Evolutionary conservation across 805 yeast species (phyloP), one percentile per base, ranked within the genome.

Genomic region (Lipomyces yamanashiensis): DNA sequence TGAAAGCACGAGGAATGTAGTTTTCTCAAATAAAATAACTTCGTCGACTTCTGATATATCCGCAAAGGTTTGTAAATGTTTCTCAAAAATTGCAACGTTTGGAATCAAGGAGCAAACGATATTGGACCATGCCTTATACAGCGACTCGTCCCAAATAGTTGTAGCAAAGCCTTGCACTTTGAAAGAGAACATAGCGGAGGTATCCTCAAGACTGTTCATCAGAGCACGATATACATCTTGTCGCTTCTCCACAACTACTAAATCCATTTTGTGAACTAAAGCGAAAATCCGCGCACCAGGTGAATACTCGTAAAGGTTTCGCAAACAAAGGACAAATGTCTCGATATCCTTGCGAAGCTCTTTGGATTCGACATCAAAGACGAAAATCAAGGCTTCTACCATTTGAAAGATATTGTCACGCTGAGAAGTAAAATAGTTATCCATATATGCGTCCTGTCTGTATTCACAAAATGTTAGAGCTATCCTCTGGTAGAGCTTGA

Each of bases 101-200:
- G 99, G 98, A 62, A 95, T 93, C 69, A 95, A 81, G 1, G 97
- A 89, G 73, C 98, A 92, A 41, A 95, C 98, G 64, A 95, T 93
- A 55, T 87, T 89, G 1, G 97, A 90, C 99, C 99, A 95, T 0
- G 99, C 99, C 75, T 89, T 92, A 75, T 93, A 95, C 63, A 93
- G 79, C 72, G 93, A 86, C 75, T 93, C 98, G 77, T 93, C 98
- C 98, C 98, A 93, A 62, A 93, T 93, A 0, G 97, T 90, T 0
- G 98, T 95, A 6, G 97, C 93, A 74, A 92, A 93, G 1, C 98
- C 98, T 15, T 85, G 80, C 13, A 66, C 61, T 21, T 64, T 60
- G 36, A 66, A 66, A 23, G 64, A 57, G 45, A 64, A 64, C 64
- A 64, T 59, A 13, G 59, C 67, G 2, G 96, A 87, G 15, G 90